Conservation (phyloP, 805 yeast species). For the Yamadazyma paraphyllophila region DNA sequence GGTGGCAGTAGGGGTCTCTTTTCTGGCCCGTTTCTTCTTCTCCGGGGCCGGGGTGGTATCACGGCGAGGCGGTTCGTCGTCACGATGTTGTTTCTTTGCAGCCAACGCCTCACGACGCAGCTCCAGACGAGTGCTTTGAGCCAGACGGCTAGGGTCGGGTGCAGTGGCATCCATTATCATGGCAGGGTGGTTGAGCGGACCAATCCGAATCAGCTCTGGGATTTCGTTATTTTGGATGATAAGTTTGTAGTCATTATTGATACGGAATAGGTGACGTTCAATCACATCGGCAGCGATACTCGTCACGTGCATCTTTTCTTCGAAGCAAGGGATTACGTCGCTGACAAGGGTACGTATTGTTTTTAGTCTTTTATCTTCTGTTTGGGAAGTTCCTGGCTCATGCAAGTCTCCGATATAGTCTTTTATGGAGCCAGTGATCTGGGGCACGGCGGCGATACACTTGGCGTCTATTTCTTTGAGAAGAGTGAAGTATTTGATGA, state of each 20-base stretch:
- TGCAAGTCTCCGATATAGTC: constrained; percentile 36
- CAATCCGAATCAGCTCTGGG: constrained; percentile 74
- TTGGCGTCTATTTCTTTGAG: constrained; percentile 94
- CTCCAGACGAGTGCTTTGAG: constrained; percentile 78
- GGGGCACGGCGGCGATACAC: constrained; percentile 73
- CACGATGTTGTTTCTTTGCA: constrained; percentile 67
- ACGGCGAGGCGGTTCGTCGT: constrained; percentile 22
- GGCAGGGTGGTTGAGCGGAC: constrained; percentile 89
- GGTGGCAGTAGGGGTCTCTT: constrained; percentile 8
- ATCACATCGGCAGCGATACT: constrained; percentile 83
- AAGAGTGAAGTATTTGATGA: constrained; percentile 80
- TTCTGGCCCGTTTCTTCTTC: constrained; percentile 16
- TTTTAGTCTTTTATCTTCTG: constrained; percentile 2
- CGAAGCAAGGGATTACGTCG: constrained; percentile 87
- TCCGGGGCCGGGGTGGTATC: constrained; percentile 18
- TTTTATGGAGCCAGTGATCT: constrained; percentile 54
- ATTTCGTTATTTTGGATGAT: constrained; percentile 73
- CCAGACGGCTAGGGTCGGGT: constrained; percentile 52
- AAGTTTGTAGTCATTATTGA: constrained; percentile 77
- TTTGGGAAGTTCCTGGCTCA: neutral
- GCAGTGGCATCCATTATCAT: constrained; percentile 59
- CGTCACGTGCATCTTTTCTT: constrained; percentile 97
- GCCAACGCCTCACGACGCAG: constrained; percentile 90
- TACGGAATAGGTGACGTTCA: constrained; percentile 62
- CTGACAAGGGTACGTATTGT: constrained; percentile 45